Base-by-base conservation (phyloP, 2,329 filamentous ascomycete species). In the Clonostachys solani region DNA sequence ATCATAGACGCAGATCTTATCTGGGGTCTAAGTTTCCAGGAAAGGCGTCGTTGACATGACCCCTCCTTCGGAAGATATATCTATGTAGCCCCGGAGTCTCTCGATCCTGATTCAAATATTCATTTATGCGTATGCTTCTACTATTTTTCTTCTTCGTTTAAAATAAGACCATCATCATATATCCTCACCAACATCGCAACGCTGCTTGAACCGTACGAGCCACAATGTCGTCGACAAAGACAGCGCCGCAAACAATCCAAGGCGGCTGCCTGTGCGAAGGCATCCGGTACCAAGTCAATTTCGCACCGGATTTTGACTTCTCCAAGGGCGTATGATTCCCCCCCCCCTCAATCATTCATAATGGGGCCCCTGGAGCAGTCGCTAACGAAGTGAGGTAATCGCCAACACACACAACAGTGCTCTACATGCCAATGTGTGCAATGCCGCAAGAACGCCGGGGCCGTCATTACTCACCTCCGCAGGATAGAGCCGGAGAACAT, bases 391-490 rank as follows among this genome's bases (percentile, higher is more conserved):
- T 5, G 23, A 29, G 9, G 8, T 9, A 29, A 29, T 29, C 10
- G 8, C 9, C 23, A 29, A 29, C 15, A 42, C 17, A 43, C 45
- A 36, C 6, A 43, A 23, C 50, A 75, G 72, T 65, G 65, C 50
- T 58, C 60, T 42, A 76, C 71, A 7, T 81, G 77, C 56, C 75
- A 80, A 53, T 81, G 77, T 62, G 74, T 72, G 7, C 76, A 79
- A 56, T 80, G 76, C 60, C 75, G 77, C 56, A 74, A 74, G 48
- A 67, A 72, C 49, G 73, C 73, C 8, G 76, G 75, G 45, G 57
- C 68, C 5, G 66, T 80, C 46, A 60, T 77, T 54, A 64, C 69
- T 50, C 60, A 64, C 47, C 59, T 66, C 43, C 68, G 78, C 54
- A 55, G 47, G 6, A 54, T 76, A 29, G 23, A 29, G 23, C 23